These are phyloP conservation scores for Chalciporus piperatus DNA, from an alignment of 768 basidiomycete genomes.

Conservation along the genomic window DNA sequence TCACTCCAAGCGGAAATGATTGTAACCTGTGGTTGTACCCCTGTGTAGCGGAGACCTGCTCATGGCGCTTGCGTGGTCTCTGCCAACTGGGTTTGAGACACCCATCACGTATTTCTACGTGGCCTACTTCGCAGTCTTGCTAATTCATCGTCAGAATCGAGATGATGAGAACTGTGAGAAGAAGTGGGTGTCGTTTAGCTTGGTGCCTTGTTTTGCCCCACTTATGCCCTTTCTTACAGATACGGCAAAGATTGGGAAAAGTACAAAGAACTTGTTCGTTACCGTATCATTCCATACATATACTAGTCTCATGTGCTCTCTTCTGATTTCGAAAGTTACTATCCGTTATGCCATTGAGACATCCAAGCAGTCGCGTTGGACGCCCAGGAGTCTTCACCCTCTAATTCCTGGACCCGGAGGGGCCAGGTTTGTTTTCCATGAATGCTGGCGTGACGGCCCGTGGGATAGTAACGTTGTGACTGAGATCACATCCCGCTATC, in stretches of 20 bases:
- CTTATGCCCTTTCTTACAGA: constrained; percentile 35
- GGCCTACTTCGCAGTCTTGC: constrained; percentile 81
- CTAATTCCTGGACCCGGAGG: too few species aligned
- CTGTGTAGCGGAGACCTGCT: constrained; percentile 70
- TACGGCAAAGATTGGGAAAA: constrained; percentile 93
- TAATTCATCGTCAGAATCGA: constrained; percentile 84
- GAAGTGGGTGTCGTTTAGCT: constrained; percentile 58
- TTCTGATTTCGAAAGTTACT: neutral
- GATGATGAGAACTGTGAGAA: constrained; percentile 90
- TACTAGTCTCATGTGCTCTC: constrained; percentile 41
- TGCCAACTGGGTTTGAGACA: constrained; percentile 87
- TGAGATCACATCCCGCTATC: too few species aligned
- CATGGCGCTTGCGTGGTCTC: constrained; percentile 91
- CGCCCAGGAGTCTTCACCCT: too few species aligned
- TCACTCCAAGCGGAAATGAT: neutral
- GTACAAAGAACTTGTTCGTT: constrained; percentile 86
- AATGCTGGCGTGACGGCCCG: too few species aligned
- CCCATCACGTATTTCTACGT: constrained; percentile 97
- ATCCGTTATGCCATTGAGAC: too few species aligned
- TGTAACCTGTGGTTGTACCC: neutral
- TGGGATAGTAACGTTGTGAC: too few species aligned
- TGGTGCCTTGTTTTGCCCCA: neutral
- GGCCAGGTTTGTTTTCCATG: too few species aligned
- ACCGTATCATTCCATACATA: constrained; percentile 80
- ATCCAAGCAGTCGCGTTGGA: too few species aligned